A percentile compares a stretch with the other conserved stretches of the same genome.
Conservation (phyloP, 495 filamentous ascomycete genomes). For the Penicillium canariense region DNA sequence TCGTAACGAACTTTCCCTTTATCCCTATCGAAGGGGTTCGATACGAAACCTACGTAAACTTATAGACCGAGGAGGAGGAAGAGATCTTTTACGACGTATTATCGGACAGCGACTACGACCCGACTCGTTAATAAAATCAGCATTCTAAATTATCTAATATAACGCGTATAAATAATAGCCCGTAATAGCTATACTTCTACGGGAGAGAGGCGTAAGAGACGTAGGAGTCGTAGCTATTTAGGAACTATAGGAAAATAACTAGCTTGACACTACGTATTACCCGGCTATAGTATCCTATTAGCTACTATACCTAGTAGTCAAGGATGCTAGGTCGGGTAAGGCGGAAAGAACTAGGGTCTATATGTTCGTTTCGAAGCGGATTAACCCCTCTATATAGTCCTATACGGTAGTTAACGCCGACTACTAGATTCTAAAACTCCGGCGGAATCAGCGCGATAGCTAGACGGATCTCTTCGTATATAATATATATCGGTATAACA, state of each 20-base stretch:
- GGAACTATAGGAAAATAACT: constrained; percentile 4
- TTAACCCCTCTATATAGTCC: constrained; percentile 5
- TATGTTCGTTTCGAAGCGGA: constrained; percentile 9
- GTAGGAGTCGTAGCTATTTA: not conserved
- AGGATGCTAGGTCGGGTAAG: not conserved
- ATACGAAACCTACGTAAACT: no score
- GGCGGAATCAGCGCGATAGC: not conserved
- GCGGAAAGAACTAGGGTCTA: not conserved
- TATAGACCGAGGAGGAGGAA: no score
- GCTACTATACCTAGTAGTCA: not conserved
- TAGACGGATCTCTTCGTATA: constrained; percentile 10
- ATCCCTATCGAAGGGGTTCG: no score
- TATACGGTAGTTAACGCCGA: not conserved
- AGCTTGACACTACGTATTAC: not conserved
- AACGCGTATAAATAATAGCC: constrained; percentile 8
- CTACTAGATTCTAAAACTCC: constrained; percentile 5
- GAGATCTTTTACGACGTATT: not conserved
- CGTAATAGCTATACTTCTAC: constrained; percentile 7
- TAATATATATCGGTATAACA: constrained; percentile 11
- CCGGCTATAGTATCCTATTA: constrained; percentile 1
- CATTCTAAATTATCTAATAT: constrained; percentile 7
- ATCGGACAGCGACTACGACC: constrained; percentile 1
- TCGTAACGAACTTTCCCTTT: not conserved
- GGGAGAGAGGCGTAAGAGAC: constrained; percentile 2
- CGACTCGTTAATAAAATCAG: not conserved